Base-by-base conservation (phyloP, 1,139 yeast species). In the Zygosaccharomyces pseudobailii region DNA sequence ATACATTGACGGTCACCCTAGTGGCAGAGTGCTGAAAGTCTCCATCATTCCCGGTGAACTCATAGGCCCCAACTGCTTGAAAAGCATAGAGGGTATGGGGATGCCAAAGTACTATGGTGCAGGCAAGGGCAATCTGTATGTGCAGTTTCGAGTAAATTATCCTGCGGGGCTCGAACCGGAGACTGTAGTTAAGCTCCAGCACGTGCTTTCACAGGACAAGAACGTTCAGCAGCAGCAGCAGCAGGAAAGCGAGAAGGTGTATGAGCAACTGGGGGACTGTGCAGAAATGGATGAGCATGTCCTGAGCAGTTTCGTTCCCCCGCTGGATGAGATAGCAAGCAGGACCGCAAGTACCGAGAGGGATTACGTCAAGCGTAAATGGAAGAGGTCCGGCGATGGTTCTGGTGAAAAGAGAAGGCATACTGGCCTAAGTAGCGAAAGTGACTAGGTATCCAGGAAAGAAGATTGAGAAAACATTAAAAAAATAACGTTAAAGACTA, bases 1-100 rank as follows among this genome's bases (percentile, higher is more conserved):
- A 4, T 53, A 51, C 39, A 53, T 62, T 21, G 59, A 54, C 13
- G 55, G 53, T 13, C 65, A 61, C 46, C 65, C 67, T 7, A 54
- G 52, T 38, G 62, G 60, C 5, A 57, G 47, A 23, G 40, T 55
- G 10, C 49, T 62, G 24, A 57, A 59, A 44, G 45, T 61, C 4
- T 53, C 56, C 10, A 56, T 62, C 4, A 37, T 59, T 4, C 62
- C 64, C 1, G 62, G 62, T 9, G 63, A 61, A 43, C 36, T 61
- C 13, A 40, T 59, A 27, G 48, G 52, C 23, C 56, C 59, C 4
- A 54, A 55, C 17, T 42, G 56, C n/a, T 45, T 58, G 28, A 61
- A 62, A 39, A 55, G 58, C 25, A 48, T 62, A 5, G 61, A 59
- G 27, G 50, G 48, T 22, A 40, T 61, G 45, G 67, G 67, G 2